Conservation (phyloP, 805 yeast species). For the Debaryomyces prosopidis region DNA sequence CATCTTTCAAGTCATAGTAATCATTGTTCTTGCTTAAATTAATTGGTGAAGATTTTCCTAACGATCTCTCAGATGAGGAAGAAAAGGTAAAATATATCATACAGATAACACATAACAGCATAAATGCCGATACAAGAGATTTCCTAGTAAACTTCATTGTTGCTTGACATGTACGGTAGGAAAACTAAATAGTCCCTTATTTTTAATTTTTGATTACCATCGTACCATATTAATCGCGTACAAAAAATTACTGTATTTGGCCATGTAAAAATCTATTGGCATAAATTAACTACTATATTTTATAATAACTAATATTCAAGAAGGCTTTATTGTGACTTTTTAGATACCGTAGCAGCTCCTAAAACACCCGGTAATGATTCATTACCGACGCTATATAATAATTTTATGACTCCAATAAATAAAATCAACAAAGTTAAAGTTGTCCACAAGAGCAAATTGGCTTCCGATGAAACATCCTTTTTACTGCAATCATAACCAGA, state of each 20-base stretch:
- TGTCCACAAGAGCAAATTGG: slow-evolving; percentile 72
- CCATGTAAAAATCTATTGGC: not conserved
- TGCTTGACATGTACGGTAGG: not conserved
- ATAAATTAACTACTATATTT: not conserved
- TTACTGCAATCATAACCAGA: slow-evolving; percentile 63
- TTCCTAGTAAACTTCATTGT: slow-evolving; percentile 24
- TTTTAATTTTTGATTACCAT: not conserved
- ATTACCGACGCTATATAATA: slow-evolving; percentile 54
- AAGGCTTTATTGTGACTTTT: slow-evolving; percentile 25
- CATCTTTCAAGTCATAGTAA: not conserved
- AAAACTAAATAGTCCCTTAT: too few relatives aligned
- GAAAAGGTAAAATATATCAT: slow-evolving; percentile 28
- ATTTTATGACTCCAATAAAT: slow-evolving; percentile 52
- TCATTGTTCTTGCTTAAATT: slow-evolving; percentile 6
- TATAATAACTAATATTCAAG: not conserved
- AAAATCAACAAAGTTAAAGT: slow-evolving; percentile 46
- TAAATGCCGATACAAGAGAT: slow-evolving; percentile 27
- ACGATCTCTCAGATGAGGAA: slow-evolving; percentile 15
- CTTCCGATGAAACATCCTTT: slow-evolving; percentile 64
- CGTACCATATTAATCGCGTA: not conserved
- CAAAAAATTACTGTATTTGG: not conserved
- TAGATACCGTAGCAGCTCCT: slow-evolving; percentile 53
- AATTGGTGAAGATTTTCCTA: slow-evolving; percentile 24
- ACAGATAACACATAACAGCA: slow-evolving; percentile 22
- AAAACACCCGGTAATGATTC: slow-evolving; percentile 71